A percentile compares a stretch with the other conserved stretches of the same genome.
Conservation (phyloP, 2,329 filamentous ascomycete genomes). For the Verruconis gallopava region DNA sequence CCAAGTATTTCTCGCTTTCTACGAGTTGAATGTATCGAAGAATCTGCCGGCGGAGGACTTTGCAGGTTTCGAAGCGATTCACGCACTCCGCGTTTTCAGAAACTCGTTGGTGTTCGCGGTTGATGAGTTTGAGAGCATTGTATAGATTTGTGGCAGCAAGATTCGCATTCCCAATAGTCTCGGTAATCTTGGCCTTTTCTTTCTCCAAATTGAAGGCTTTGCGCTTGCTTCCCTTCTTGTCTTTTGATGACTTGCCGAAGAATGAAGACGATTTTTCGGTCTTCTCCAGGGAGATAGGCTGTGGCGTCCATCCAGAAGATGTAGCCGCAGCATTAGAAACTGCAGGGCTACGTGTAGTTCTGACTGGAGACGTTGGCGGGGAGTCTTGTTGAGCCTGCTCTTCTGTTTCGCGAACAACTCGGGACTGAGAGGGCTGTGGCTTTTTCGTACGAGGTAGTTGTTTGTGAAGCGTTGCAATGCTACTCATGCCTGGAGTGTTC, state of each 20-base stretch:
- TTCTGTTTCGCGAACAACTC: conserved; percentile 69
- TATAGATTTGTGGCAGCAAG: conserved; percentile 83
- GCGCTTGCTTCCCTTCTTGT: conserved; percentile 40
- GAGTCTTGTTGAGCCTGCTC: conserved; percentile 45
- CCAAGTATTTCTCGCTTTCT: conserved; percentile 83
- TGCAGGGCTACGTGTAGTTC: conserved; percentile 12
- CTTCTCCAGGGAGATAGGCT: conserved; percentile 16
- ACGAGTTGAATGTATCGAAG: conserved; percentile 87
- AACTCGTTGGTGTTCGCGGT: conserved; percentile 76
- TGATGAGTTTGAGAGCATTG: conserved; percentile 80
- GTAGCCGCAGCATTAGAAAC: background rate
- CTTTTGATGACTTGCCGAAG: conserved; percentile 26
- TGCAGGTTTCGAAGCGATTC: conserved; percentile 73
- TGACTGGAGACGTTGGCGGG: conserved; percentile 19
- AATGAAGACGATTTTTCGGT: conserved; percentile 30
- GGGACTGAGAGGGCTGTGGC: conserved; percentile 58
- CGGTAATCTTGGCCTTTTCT: conserved; percentile 78
- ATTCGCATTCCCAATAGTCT: conserved; percentile 76
- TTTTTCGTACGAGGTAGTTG: conserved; percentile 50
- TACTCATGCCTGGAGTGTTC: conserved; percentile 63
- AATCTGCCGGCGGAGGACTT: conserved; percentile 69
- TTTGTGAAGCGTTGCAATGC: conserved; percentile 66
- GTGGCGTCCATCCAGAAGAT: conserved; percentile 10
- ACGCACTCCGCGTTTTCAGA: conserved; percentile 70
- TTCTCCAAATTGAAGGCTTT: conserved; percentile 70